Evolutionary conservation across 139 green algal genomes (phyloP), one percentile per base, ranked within the genome.

Genomic region (Chlamydomonas incerta): DNA sequence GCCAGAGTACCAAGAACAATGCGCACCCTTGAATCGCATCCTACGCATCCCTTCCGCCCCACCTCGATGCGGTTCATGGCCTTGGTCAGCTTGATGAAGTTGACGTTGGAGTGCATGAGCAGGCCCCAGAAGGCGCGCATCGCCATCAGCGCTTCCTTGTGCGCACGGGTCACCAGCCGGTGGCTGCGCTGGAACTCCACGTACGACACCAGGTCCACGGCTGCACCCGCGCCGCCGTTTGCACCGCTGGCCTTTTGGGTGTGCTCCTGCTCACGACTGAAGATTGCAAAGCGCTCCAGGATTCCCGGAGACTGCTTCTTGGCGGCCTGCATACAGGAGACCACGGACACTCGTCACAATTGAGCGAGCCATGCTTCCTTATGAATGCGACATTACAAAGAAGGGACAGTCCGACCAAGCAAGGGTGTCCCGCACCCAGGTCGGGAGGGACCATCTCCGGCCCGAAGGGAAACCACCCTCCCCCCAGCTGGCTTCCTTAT

Each of bases 171-270:
- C 34, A 73, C 81, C 81, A 87, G 33, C 17, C 81, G 63, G 84
- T 81, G 60, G 84, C 76, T 80, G n/a, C 74, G 74, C 75, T 88
- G 67, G 60, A 72, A 73, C 84, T 88, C 84, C 47, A 88, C 84
- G 28, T 66, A 80, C 23, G 50, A 24, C 62, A 83, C 62, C 37
- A 83, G 76, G 62, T 83, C 76, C 37, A 91, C 75, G 29, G 72
- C 70, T 13, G 41, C 8, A 2, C 35, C 41, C 2, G 55, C 13
- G 18, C n/a, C 37, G 33, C 20, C 52, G 35, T n/a, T 63, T 1
- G 62, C 76, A 11, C 62, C 62, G 62, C 37, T 35, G 37, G 41
- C 24, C 66, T 72, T 72, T n/a, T 72, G 66, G 17, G 26, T 33
- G 70, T 60, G 70, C n/a, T 76, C 70, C 70, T 89, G 76, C 58